Evolutionary conservation across 2,329 filamentous ascomycete genomes (phyloP).

Genomic region (Botrytis fabae): DNA sequence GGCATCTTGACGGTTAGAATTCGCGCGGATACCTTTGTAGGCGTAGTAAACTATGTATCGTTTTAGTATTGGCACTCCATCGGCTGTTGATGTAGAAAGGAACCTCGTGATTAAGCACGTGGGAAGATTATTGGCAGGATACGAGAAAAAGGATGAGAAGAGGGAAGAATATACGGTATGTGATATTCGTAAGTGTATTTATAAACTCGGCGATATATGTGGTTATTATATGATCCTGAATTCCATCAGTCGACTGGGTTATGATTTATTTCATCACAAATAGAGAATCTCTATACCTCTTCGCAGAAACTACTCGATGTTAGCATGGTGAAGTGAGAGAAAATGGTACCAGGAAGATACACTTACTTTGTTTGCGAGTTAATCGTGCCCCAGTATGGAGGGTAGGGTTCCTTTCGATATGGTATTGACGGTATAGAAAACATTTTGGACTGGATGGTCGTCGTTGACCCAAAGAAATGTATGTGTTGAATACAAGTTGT

Average conservation of each 20-base stretch:
- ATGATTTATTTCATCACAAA: not conserved
- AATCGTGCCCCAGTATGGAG: slow-evolving; percentile 34
- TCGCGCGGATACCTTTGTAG: slow-evolving; percentile 37
- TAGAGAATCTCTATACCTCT: slow-evolving; percentile 31
- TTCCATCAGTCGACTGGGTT: not conserved
- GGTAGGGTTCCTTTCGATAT: slow-evolving; percentile 34
- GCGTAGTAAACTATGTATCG: slow-evolving; percentile 36
- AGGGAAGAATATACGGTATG: slow-evolving; percentile 46
- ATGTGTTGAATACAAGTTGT: not conserved
- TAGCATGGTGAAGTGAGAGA: not conserved
- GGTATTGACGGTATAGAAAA: slow-evolving; percentile 26
- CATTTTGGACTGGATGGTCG: not conserved
- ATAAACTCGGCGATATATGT: slow-evolving; percentile 54
- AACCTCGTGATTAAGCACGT: slow-evolving; percentile 23
- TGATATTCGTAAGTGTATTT: slow-evolving; percentile 53
- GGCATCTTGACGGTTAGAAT: slow-evolving; percentile 36
- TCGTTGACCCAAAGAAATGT: not conserved
- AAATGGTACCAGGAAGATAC: not conserved
- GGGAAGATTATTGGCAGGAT: not conserved
- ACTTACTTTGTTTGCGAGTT: slow-evolving; percentile 37
- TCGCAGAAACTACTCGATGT: slow-evolving; percentile 37
- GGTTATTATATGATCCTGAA: slow-evolving; percentile 55
- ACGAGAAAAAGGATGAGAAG: not conserved
- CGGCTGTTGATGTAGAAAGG: not conserved
- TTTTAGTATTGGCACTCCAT: not conserved